Evolutionary conservation across 208 protist species (phyloP), one percentile per base, ranked within the genome.

Genomic region (Trypanosoma caninum): DNA sequence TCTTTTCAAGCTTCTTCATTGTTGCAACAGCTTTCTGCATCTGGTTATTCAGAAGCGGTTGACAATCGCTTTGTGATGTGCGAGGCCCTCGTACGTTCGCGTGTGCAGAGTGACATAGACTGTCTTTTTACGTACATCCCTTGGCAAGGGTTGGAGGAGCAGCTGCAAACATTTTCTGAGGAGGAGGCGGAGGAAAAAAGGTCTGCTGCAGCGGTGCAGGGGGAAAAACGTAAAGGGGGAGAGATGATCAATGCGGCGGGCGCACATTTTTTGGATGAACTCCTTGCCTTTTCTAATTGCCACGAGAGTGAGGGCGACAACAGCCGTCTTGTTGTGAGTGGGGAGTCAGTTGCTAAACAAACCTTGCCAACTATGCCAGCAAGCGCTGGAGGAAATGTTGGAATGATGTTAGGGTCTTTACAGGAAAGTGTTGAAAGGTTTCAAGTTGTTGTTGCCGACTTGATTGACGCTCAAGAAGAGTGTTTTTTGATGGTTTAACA

Each of bases 401-500:
- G 72, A 7, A 55, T 37, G 42, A 74, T 79, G 55, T 57, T 94
- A 63, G 53, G 69, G 42, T 27, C 55, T 46, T 57, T 94, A 45
- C 74, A 84, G 61, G 69, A 74, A 25, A 62, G 71, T 30, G 52
- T 93, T 38, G 85, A 82, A 20, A 72, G 72, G 30, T 95, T 95
- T 59, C 77, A 95, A 64, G 63, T 85, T 10, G 72, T 75, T 5
- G 89, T 93, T 46, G 77, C 89, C 0, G 83, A 93, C 45, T 51
- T 95, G 45, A 69, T 95, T 11, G 85, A 91, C 30, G 63, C 63
- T 25, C 82, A 95, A 47, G 89, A 95, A 54, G 58, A 72, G 31
- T 83, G 67, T 59, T 95, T 95, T 64, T 59, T 74, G 16, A 59
- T 70, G 45, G 46, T 63, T 34, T 70, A 70, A 30, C 14, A 22